Conservation (phyloP, 192 early-diverging fungal species). For the Dissophora ornata region DNA sequence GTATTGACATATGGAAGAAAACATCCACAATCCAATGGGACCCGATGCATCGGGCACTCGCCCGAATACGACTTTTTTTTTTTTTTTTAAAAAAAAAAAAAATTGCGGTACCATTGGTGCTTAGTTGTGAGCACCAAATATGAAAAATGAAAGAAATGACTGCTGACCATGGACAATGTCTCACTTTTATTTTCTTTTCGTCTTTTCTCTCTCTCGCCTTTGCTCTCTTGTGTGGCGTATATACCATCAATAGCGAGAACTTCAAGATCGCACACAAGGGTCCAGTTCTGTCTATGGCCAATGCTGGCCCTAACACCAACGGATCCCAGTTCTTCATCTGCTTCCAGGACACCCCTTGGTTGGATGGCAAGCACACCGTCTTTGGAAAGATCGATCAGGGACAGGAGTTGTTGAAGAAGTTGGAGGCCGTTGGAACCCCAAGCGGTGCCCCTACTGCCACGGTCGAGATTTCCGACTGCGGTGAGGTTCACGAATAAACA, state of each 20-base stretch:
- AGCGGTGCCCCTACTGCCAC: constrained; percentile 69
- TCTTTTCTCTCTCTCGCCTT: neutral
- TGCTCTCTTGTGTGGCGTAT: no score
- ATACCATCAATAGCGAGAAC: constrained; percentile 76
- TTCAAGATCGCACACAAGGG: constrained; percentile 89
- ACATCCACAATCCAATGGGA: no score
- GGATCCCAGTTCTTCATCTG: constrained; percentile 48
- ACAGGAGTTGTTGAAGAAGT: constrained; percentile 72
- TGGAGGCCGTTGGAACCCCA: constrained; percentile 77
- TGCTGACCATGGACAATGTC: constrained; percentile 1
- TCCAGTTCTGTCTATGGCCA: constrained; percentile 77
- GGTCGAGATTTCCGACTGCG: constrained; percentile 80
- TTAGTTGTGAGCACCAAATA: neutral
- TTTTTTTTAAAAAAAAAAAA: no score
- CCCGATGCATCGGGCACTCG: no score
- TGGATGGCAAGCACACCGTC: constrained; percentile 93
- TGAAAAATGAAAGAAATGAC: neutral
- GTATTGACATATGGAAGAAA: no score
- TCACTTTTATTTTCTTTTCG: neutral
- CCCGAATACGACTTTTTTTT: no score
- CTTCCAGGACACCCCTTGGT: constrained; percentile 75
- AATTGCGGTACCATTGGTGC: no score
- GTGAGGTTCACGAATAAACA: constrained; percentile 68
- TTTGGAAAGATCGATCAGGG: constrained; percentile 90
- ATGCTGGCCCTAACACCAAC: constrained; percentile 71